These are phyloP conservation scores for Macrolepiota fuliginosa DNA, from an alignment of 768 basidiomycete genomes.

Conservation along the genomic window DNA sequence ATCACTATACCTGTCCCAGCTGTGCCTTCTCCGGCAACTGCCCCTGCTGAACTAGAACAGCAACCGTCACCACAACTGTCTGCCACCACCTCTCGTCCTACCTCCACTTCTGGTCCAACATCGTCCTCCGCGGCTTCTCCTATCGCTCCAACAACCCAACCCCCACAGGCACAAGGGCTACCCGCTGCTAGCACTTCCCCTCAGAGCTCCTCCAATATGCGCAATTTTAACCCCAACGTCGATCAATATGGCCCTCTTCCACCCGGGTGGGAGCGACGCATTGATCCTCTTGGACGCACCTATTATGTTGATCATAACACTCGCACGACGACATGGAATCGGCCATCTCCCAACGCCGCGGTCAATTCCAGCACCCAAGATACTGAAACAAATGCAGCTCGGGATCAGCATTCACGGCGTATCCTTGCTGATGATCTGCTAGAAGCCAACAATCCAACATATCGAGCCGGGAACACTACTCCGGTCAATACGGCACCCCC, in stretches of 20 bases:
- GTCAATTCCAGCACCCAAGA: conserved; percentile 71
- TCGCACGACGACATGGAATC: conserved; percentile 95
- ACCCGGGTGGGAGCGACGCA: conserved; percentile 92
- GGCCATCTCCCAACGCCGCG: conserved; percentile 77
- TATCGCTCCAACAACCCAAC: conserved; percentile 13
- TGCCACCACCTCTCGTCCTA: conserved; percentile 15
- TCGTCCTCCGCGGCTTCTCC: conserved; percentile 23
- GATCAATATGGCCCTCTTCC: conserved; percentile 94
- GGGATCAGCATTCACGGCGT: conserved; percentile 82
- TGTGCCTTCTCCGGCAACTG: conserved; percentile 22
- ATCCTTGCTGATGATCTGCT: conserved; percentile 82
- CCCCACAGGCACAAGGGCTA: conserved; percentile 20
- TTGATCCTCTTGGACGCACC: conserved; percentile 92
- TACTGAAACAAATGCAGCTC: conserved; percentile 79
- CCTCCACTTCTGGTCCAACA: conserved; percentile 20
- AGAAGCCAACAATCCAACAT: conserved; percentile 58
- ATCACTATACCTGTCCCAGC: conserved; percentile 38
- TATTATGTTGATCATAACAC: conserved; percentile 99
- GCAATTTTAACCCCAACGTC: conserved; percentile 92
- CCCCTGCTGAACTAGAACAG: conserved; percentile 21
- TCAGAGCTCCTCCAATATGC: conserved; percentile 52
- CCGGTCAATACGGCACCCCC: conserved; percentile 33
- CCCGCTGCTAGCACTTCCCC: conserved; percentile 38
- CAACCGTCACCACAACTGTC: conserved; percentile 18
- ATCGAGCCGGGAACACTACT: conserved; percentile 29